Evolutionary conservation across 192 early-diverging fungal genomes (phyloP).

Genomic region (Umbelopsis sp.): DNA sequence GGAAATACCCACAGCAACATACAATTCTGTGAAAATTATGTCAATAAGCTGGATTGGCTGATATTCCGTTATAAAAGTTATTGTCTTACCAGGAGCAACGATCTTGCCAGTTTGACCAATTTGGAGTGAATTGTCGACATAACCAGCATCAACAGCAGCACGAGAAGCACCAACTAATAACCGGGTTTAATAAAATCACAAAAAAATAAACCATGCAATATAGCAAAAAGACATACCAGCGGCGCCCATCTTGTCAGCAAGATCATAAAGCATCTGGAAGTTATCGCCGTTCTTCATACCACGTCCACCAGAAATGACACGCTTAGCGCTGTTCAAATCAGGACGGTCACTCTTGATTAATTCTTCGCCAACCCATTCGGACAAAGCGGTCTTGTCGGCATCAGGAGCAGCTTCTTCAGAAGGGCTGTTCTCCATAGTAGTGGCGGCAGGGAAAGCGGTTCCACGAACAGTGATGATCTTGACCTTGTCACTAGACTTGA

Average conservation of each 20-base stretch:
- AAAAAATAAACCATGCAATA: too few relatives aligned
- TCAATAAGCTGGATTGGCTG: not conserved
- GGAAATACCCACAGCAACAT: constrained; percentile 94
- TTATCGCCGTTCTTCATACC: constrained; percentile 96
- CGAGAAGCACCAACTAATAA: constrained; percentile 90
- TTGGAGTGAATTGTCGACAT: constrained; percentile 94
- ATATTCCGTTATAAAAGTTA: not conserved
- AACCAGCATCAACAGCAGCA: constrained; percentile 97
- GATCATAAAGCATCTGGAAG: constrained; percentile 87
- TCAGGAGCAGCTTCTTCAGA: constrained; percentile 70
- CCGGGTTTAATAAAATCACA: not conserved
- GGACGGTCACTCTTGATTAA: constrained; percentile 94
- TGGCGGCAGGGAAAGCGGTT: constrained; percentile 85
- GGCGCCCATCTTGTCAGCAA: constrained; percentile 94
- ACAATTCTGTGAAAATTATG: constrained; percentile 59
- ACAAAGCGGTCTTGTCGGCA: constrained; percentile 55
- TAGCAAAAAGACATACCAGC: constrained; percentile 62
- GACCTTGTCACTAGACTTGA: constrained; percentile 85
- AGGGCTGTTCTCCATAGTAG: constrained; percentile 52
- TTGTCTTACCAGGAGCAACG: constrained; percentile 78
- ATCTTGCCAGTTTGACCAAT: constrained; percentile 99
- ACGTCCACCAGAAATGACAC: constrained; percentile 93
- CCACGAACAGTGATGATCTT: constrained; percentile 91
- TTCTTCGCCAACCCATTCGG: constrained; percentile 89
- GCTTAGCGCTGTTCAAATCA: constrained; percentile 83